Percentiles rank a stretch among this genome's conserved stretches.
Conservation (phyloP, 352 stramenopile species). For the Blastocystis sp. region DNA sequence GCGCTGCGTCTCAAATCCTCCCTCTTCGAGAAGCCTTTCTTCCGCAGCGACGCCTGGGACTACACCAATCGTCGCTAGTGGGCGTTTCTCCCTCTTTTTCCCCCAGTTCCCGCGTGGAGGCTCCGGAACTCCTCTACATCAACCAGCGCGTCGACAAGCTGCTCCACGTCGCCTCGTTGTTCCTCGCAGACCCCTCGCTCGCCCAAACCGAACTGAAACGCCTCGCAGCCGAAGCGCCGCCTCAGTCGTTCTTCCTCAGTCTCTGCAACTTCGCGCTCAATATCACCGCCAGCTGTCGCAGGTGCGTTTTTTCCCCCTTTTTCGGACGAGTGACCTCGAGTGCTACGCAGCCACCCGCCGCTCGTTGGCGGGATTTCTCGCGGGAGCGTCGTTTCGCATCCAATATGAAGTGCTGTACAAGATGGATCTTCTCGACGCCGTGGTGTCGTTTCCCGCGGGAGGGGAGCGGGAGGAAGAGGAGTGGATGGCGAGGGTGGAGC, state of each 20-base stretch:
- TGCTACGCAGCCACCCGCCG: not conserved
- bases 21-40: conserved; percentile 33
- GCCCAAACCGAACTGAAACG: not conserved
- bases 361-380: not conserved
- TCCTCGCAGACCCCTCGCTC: not conserved
- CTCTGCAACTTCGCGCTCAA: conserved; percentile 28
- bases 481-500: not conserved
- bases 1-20: conserved; percentile 9
- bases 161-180: conserved; percentile 15
- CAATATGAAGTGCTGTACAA: conserved; percentile 26
- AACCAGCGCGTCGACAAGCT: conserved; percentile 17
- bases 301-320: not conserved
- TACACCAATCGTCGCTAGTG: conserved; percentile 26
- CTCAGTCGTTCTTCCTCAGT: not conserved
- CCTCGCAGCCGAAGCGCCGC: not conserved
- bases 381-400: not conserved
- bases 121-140: not conserved
- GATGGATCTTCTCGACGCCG: not conserved
- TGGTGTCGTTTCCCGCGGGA: no score
- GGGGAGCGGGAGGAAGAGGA: no score
- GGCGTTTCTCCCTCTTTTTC: no score
- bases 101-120: not conserved
- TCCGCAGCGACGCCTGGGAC: conserved; percentile 37
- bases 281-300: not conserved
- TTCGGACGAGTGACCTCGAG: not conserved